Percentiles rank a stretch among this genome's conserved stretches.
Conservation (phyloP, 164 flowering plant species). For the Vitis rupestris region DNA sequence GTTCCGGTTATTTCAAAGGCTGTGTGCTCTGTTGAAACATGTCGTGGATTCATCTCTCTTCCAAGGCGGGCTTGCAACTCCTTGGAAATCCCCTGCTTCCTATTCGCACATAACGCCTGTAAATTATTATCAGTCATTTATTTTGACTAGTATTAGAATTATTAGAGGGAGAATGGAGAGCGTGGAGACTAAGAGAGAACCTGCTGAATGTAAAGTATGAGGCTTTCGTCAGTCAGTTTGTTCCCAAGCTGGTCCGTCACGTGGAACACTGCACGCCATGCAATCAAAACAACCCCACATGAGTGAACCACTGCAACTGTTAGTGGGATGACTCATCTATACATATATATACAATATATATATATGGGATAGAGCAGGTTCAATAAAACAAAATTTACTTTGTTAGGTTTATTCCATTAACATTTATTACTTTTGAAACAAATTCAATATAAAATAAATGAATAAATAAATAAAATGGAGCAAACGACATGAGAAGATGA, state of each 20-base stretch:
- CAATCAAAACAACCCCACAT: conserved; percentile 23
- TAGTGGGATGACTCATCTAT: background rate
- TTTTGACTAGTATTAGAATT: background rate
- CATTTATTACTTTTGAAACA: too few relatives aligned
- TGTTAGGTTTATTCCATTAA: too few relatives aligned
- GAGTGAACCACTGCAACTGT: conserved; percentile 8
- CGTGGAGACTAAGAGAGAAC: conserved; percentile 26
- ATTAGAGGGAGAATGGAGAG: background rate
- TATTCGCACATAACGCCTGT: conserved; percentile 64
- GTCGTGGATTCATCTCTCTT: conserved; percentile 30
- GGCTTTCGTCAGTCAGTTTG: conserved; percentile 73
- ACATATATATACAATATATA: too few relatives aligned
- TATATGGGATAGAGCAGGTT: too few relatives aligned
- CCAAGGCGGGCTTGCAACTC: conserved; percentile 18
- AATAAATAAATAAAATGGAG: too few relatives aligned
- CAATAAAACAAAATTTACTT: too few relatives aligned
- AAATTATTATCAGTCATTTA: conserved; percentile 1
- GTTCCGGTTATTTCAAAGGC: conserved; percentile 71
- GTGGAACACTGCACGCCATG: conserved; percentile 71
- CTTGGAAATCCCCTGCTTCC: conserved; percentile 20
- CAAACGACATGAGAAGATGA: background rate
- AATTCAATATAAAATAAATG: too few relatives aligned
- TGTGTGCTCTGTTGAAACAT: conserved; percentile 40
- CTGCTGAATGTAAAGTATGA: conserved; percentile 79
- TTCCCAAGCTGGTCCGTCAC: conserved; percentile 77